Conservation (phyloP, 805 yeast genomes). For the Candida nonsorbophila region DNA sequence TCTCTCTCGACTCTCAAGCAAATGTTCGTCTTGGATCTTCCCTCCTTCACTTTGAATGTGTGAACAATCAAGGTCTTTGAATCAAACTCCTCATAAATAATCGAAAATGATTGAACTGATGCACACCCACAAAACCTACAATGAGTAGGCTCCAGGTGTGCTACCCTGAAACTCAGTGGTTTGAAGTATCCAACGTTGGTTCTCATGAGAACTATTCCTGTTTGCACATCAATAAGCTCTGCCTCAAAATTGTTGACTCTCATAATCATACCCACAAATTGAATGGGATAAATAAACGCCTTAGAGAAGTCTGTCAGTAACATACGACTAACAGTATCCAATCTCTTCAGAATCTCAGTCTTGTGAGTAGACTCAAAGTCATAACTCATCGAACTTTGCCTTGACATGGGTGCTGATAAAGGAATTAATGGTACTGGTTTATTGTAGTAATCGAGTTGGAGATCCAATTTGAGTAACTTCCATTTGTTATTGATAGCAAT, state of each 20-base stretch:
- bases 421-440: conserved; percentile 8
- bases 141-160: conserved; percentile 83
- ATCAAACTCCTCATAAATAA: conserved; percentile 63
- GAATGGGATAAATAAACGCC: conserved; percentile 47
- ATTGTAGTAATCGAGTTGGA: conserved; percentile 45
- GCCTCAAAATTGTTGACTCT: conserved; percentile 52
- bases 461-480: conserved; percentile 49
- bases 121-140: conserved; percentile 91
- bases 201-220: conserved; percentile 63
- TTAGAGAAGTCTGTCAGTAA: conserved; percentile 17
- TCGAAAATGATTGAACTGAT: conserved; percentile 65
- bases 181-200: conserved; percentile 61
- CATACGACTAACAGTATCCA: background rate
- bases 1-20: conserved; percentile 91
- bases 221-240: conserved; percentile 70
- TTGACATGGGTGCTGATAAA: conserved; percentile 6
- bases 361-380: conserved; percentile 7
- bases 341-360: background rate
- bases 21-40: conserved; percentile 71
- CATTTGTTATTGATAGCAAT: conserved; percentile 63
- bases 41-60: conserved; percentile 59
- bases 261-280: conserved; percentile 72
- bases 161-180: conserved; percentile 56
- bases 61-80: conserved; percentile 60
- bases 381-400: conserved; percentile 5